phyloP scores from a whole-genome alignment of 139 green algal species.

The Tetradesmus lagerheimii region DNA sequence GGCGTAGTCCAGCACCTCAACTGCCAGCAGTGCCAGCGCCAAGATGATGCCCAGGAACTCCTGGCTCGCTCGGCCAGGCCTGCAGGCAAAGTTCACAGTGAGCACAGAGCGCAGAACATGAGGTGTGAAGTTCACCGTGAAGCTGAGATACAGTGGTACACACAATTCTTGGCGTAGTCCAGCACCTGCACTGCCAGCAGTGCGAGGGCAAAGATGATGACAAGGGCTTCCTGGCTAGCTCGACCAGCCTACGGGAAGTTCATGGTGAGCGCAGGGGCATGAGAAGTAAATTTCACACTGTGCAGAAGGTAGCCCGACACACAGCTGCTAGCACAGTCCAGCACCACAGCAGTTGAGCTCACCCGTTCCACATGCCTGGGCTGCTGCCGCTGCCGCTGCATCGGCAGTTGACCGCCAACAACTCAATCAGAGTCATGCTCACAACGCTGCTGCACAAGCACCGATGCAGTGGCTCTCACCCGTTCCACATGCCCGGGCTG shows the following conservation, averaged over 20 bases:
- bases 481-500: too few species aligned
- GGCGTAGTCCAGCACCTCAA: constrained; percentile 59
- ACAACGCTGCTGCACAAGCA: not conserved
- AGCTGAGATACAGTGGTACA: too few species aligned
- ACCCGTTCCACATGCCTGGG: not conserved
- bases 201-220: constrained; percentile 49
- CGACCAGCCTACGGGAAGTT: not conserved
- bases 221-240: constrained; percentile 56
- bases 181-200: constrained; percentile 54
- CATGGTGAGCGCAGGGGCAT: too few species aligned
- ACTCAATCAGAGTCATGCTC: too few species aligned
- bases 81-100: not conserved
- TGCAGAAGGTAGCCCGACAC: too few species aligned
- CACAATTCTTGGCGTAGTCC: constrained; percentile 51
- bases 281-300: not conserved
- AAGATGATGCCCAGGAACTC: constrained; percentile 61
- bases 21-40: constrained; percentile 42
- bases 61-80: constrained; percentile 40
- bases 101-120: not conserved
- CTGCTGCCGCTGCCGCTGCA: not conserved
- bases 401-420: too few species aligned
- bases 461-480: too few species aligned
- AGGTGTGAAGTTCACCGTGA: not conserved
- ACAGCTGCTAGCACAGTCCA: not conserved
- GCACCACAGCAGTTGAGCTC: too few species aligned